These are phyloP conservation scores for Penicillium italicum DNA, from an alignment of 2,329 filamentous ascomycete genomes.

Conservation along the genomic window DNA sequence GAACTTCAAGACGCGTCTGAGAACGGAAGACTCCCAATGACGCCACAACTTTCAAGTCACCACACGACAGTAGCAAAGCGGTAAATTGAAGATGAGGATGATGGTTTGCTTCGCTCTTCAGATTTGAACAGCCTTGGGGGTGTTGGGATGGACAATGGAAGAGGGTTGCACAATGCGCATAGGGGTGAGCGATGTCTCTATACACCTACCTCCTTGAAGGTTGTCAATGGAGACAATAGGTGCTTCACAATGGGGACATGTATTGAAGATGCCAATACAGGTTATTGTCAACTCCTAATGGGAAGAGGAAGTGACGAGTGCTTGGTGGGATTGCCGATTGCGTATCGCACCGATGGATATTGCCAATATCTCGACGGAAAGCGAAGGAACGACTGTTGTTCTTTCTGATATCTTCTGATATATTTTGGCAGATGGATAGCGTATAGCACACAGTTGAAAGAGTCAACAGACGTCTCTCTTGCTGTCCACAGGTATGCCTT, in stretches of 20 bases:
- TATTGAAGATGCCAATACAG: neutral
- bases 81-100: neutral
- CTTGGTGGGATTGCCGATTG: neutral
- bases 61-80: neutral
- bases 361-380: neutral
- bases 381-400: neutral
- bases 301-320: neutral
- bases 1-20: constrained; percentile 26
- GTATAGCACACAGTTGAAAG: neutral
- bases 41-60: constrained; percentile 17
- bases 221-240: neutral
- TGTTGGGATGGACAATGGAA: neutral
- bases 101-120: neutral
- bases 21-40: constrained; percentile 22
- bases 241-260: neutral
- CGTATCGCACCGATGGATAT: too few relatives aligned
- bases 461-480: neutral
- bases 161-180: neutral
- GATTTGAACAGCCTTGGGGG: neutral
- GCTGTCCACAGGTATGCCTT: neutral
- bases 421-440: neutral
- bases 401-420: neutral
- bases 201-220: neutral
- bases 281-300: neutral
- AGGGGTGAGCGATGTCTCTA: neutral